Evolutionary conservation across 805 yeast genomes (phyloP), one percentile per base, ranked within the genome.

Genomic region (Kuraishia piskuri): DNA sequence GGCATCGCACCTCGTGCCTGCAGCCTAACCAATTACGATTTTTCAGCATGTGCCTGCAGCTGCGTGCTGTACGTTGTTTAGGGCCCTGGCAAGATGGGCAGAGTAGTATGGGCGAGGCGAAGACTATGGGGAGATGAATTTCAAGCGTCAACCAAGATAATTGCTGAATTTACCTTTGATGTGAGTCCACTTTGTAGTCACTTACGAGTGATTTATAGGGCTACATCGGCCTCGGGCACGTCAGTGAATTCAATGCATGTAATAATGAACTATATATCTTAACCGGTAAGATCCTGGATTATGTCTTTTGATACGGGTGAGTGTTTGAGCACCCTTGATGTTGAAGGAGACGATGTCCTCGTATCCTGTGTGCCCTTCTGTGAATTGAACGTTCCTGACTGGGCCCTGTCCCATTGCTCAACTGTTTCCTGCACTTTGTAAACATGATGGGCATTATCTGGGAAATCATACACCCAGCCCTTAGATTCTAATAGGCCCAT

Each of bases 381-480:
- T 31, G 40, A 31, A 31, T 31, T 31, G 40, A 12, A 31, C 14
- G 40, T 31, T 14, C 8, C 9, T 6, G 40, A 31, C 9, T 12
- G 17, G 3, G 40, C 17, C 14, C 17, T 12, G 14, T 31, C 40
- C 40, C 40, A 45, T 21, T 45, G 48, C 24, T 45, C 48, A 8
- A 45, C 48, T 45, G 48, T 22, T 45, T 45, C 48, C 24, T 20
- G 26, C n/a, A 22, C 23, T 22, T 22, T n/a, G 52, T 50, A 50
- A n/a, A 44, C 17, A 22, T 50, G 22, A 24, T 50, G 49, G 23
- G 49, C 46, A 5, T 49, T 26, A 20, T n/a, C 2, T 40, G 51
- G 48, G 17, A 50, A 52, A 20, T 44, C 69, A 58, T 83, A 78
- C 37, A 83, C 70, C 96, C 96, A 90, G 0, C 76, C 73, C 52